Conservation (phyloP, 805 yeast genomes). For the Sungouiella blattae region DNA sequence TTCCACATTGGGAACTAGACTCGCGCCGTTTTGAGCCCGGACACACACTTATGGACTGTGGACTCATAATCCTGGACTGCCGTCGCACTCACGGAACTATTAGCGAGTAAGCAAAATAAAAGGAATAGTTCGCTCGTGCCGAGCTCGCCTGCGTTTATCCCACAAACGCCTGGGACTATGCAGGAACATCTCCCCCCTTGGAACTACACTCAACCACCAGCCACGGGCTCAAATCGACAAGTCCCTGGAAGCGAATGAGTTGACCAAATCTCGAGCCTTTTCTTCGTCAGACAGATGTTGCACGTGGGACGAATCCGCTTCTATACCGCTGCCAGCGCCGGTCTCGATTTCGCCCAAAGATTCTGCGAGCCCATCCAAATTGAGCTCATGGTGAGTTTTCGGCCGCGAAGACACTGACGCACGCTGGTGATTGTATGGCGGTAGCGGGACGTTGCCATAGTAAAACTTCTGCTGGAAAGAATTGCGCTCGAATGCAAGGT, state of each 20-base stretch:
- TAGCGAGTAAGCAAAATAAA: no score
- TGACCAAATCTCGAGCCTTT: conserved; percentile 28
- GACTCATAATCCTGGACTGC: no score
- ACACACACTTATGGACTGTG: no score
- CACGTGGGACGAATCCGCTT: background rate
- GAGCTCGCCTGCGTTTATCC: no score
- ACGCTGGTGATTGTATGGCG: background rate
- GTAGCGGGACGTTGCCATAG: conserved; percentile 15
- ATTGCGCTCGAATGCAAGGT: conserved; percentile 30
- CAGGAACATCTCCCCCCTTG: no score
- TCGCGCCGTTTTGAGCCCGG: no score
- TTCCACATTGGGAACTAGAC: no score
- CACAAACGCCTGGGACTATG: no score
- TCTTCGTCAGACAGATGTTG: conserved; percentile 18
- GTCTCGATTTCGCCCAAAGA: background rate
- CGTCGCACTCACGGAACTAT: no score
- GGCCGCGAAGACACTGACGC: background rate
- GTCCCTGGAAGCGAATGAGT: conserved; percentile 14
- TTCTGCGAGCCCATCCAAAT: background rate
- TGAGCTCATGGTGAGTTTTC: background rate
- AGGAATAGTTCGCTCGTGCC: no score
- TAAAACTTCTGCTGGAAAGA: conserved; percentile 30
- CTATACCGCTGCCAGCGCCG: background rate
- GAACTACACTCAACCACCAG: no score
- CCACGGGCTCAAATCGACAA: background rate